Percentiles rank a stretch among this genome's conserved stretches.
Evolutionary conservation across 768 basidiomycete genomes (phyloP).

Genomic region (Butyriboletus loyo): DNA sequence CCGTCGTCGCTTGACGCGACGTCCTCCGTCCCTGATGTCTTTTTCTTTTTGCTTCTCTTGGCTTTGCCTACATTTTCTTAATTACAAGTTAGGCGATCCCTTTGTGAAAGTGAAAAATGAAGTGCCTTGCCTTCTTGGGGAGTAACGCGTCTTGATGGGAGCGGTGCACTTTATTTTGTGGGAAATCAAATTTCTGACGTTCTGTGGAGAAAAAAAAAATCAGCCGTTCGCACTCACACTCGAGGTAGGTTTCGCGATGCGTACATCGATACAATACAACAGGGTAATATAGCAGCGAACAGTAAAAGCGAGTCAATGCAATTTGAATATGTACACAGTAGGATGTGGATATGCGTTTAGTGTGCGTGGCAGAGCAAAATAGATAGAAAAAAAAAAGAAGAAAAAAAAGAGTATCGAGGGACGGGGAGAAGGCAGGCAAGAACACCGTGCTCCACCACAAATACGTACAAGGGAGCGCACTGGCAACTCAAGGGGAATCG

Average conservation of each 20-base stretch:
- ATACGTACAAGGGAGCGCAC: conserved; percentile 25
- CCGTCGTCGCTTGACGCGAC: neutral
- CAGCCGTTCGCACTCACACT: neutral
- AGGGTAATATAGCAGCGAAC: conserved; percentile 17
- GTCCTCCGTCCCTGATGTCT: neutral
- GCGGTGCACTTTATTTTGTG: neutral
- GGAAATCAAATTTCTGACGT: conserved; percentile 15
- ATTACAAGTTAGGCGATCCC: neutral
- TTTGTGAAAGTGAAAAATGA: conserved; percentile 1
- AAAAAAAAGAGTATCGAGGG: conserved; percentile 3
- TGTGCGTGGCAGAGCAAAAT: conserved; percentile 14
- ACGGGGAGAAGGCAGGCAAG: neutral
- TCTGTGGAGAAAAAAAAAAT: neutral
- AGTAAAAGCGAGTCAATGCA: conserved; percentile 2
- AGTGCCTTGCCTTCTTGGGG: neutral
- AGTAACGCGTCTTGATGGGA: neutral
- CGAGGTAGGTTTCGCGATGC: neutral
- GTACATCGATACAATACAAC: conserved; percentile 21
- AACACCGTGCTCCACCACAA: conserved; percentile 18
- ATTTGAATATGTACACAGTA: conserved; percentile 17
- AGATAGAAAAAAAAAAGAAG: conserved; percentile 2
- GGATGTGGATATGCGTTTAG: conserved; percentile 19
- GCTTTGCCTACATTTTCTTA: neutral
- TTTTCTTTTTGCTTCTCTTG: neutral
- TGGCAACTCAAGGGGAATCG: conserved; percentile 14